phyloP scores from a whole-genome alignment of 495 filamentous ascomycete genomes.

The Penicillium paradoxum region DNA sequence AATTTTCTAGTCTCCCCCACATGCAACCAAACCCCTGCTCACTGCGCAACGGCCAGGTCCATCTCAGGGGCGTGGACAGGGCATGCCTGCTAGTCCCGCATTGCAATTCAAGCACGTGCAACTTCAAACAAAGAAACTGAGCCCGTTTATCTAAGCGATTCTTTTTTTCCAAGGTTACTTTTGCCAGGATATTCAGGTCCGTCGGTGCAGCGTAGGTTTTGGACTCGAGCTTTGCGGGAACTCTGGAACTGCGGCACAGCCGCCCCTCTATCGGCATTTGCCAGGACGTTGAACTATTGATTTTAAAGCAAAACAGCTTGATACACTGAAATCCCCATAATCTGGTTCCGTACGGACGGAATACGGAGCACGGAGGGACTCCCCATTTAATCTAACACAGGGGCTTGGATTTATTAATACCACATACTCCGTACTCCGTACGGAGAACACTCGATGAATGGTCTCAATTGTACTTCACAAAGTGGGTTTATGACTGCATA shows the following conservation, averaged over 20 bases:
- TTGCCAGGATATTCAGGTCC: not conserved
- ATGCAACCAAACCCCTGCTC: constrained; percentile 1
- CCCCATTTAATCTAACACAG: not conserved
- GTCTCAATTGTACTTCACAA: not conserved
- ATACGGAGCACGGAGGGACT: too few species aligned
- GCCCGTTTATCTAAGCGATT: not conserved
- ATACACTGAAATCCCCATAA: not conserved
- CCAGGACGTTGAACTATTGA: constrained; percentile 12
- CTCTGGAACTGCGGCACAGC: constrained; percentile 1
- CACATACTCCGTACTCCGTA: too few species aligned
- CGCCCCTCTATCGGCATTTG: constrained; percentile 5
- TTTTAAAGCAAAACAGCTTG: not conserved
- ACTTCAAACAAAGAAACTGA: constrained; percentile 1
- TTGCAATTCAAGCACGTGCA: constrained; percentile 21
- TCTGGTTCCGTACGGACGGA: not conserved
- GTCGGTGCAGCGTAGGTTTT: not conserved
- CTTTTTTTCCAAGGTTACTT: not conserved
- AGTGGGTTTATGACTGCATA: constrained; percentile 1
- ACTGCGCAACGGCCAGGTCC: not conserved
- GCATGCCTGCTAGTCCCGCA: constrained; percentile 17
- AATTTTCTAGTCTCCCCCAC: constrained; percentile 3
- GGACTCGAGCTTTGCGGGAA: not conserved
- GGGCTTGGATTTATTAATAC: not conserved
- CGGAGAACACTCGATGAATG: not conserved
- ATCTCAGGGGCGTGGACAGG: constrained; percentile 1